Evolutionary conservation across 345 rosid genomes (phyloP).

Genomic region (Pugionium dolabratum): DNA sequence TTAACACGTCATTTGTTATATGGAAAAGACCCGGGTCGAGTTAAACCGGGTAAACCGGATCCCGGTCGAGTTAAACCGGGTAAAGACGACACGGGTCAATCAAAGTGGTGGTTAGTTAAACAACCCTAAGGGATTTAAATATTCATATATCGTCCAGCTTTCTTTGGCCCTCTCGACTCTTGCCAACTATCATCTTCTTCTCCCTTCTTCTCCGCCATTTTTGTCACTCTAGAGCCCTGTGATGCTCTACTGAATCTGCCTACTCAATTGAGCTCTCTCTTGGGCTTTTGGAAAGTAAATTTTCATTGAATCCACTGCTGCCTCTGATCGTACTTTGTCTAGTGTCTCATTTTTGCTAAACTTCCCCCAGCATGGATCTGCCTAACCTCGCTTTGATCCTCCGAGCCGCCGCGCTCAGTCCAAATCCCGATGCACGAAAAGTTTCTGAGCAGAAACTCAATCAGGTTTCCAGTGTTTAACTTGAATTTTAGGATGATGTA

Average conservation of each 20-base stretch:
- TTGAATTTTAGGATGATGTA: background rate
- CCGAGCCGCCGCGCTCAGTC: conserved; percentile 74
- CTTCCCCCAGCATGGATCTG: conserved; percentile 67
- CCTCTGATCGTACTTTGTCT: conserved; percentile 22
- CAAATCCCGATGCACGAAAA: conserved; percentile 86
- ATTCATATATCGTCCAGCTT: conserved; percentile 6
- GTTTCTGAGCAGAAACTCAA: conserved; percentile 88
- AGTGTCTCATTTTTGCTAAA: background rate
- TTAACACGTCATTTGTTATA: no score
- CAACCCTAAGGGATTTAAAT: conserved; percentile 81
- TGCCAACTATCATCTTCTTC: background rate
- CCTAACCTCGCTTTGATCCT: conserved; percentile 72
- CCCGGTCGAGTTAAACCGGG: conserved; percentile 7
- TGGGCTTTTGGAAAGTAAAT: conserved; percentile 31
- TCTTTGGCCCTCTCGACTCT: conserved; percentile 8
- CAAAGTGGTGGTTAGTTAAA: conserved; percentile 31
- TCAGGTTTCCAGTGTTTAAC: conserved; percentile 53
- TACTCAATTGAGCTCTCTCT: conserved; percentile 27
- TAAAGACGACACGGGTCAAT: conserved; percentile 26
- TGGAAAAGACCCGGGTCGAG: conserved; percentile 9
- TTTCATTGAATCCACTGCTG: conserved; percentile 9
- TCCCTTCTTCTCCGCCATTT: conserved; percentile 38
- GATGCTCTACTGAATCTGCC: conserved; percentile 18
- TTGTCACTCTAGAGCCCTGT: conserved; percentile 32
- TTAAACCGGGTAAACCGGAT: no score